Percentiles rank a stretch among this genome's conserved stretches.
Conservation (phyloP, 768 basidiomycete genomes). For the Termitomyces sp. region DNA sequence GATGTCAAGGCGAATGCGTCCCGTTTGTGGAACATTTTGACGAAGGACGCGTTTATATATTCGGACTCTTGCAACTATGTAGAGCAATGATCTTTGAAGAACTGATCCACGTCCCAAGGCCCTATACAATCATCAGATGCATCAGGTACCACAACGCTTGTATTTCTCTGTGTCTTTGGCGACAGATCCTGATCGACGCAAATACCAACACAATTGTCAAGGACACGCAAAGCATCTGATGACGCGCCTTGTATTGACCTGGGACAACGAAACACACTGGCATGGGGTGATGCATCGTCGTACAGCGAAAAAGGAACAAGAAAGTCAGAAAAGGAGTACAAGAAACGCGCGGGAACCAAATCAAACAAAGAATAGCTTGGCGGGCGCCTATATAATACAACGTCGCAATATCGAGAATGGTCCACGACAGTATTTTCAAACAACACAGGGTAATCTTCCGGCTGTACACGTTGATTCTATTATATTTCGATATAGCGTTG, state of each 20-base stretch:
- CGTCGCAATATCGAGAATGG: not conserved
- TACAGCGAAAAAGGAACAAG: not conserved
- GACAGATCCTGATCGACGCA: not conserved
- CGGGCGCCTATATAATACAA: not conserved
- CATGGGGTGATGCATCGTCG: not conserved
- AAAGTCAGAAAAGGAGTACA: not conserved
- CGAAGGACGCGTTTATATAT: conserved; percentile 2
- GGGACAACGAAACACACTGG: not conserved
- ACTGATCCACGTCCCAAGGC: not conserved
- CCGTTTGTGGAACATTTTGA: not conserved
- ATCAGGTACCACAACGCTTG: not conserved
- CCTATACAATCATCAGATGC: not conserved
- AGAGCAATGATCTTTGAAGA: not conserved
- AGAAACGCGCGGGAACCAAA: not conserved
- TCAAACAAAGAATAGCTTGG: too few species aligned
- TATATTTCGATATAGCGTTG: not conserved
- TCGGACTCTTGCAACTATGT: not conserved
- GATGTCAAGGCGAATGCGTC: not conserved
- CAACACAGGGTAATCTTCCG: too few species aligned
- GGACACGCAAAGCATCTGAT: not conserved
- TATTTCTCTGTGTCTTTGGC: not conserved
- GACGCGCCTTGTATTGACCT: not conserved
- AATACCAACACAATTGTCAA: not conserved
- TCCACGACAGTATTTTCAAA: not conserved
- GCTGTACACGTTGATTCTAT: not conserved